Percentiles rank a stretch among this genome's conserved stretches.
Evolutionary conservation across 225 moss, liverwort and hornwort genomes (phyloP).

Genomic region (Polytrichum formosum): DNA sequence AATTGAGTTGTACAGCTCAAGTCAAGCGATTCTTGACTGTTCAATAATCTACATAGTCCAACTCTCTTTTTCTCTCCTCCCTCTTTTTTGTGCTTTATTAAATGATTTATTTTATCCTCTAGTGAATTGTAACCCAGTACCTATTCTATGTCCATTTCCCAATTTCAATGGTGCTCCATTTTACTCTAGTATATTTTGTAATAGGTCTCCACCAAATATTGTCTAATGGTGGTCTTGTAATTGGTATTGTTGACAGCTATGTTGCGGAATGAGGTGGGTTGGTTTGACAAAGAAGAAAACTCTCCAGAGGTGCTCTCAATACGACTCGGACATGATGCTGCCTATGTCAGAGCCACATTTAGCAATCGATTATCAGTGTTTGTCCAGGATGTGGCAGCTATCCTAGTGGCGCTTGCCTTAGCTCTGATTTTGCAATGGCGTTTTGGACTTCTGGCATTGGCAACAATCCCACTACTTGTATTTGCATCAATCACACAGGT

Average conservation of each 20-base stretch:
- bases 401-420: constrained; percentile 49
- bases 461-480: constrained; percentile 58
- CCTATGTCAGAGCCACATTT: constrained; percentile 71
- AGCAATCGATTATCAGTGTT: constrained; percentile 79
- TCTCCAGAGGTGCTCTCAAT: constrained; percentile 69
- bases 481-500: constrained; percentile 77
- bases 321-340: constrained; percentile 71
- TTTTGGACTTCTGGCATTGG: constrained; percentile 59
- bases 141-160: no score
- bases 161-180: no score
- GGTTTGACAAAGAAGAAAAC: constrained; percentile 86
- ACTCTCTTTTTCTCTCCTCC: no score
- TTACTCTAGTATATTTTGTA: no score
- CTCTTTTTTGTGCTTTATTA: no score
- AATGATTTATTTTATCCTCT: no score
- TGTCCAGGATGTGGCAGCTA: constrained; percentile 66
- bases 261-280: constrained; percentile 69
- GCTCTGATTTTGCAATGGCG: constrained; percentile 73
- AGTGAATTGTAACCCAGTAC: no score
- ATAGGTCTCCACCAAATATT: no score
- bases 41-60: no score
- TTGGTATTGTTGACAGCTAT: constrained; percentile 45
- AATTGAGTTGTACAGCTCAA: no score
- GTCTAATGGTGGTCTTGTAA: neutral
- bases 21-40: no score